phyloP scores from a whole-genome alignment of 805 yeast species.

The Saccharomyces kudriavzevii region DNA sequence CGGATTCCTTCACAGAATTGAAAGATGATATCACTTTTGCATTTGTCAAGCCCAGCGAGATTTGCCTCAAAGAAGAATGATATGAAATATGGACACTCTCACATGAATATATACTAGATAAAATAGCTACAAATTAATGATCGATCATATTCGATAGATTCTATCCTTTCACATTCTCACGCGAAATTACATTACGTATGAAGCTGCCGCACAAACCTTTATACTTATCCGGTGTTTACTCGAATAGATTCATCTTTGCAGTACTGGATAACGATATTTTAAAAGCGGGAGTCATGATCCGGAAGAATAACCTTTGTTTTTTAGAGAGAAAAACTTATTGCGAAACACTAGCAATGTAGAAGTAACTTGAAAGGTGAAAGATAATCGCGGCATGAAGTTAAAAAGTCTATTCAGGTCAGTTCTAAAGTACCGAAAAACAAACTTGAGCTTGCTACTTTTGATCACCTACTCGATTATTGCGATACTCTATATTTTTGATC shows the following conservation, averaged over 20 bases:
- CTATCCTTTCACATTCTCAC: not conserved
- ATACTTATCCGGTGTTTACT: not conserved
- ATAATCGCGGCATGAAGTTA: constrained; percentile 3
- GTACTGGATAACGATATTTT: not conserved
- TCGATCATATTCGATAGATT: not conserved
- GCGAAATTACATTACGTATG: not conserved
- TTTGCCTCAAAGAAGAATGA: not conserved
- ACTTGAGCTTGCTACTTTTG: constrained; percentile 49
- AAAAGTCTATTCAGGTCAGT: constrained; percentile 36
- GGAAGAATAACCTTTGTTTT: not conserved
- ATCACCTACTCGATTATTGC: constrained; percentile 40
- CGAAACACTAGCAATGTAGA: not conserved
- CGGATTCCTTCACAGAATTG: constrained; percentile 12
- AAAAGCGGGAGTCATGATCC: not conserved
- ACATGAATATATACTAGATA: not conserved
- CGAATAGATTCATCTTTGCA: not conserved
- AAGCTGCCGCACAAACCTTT: too few relatives aligned
- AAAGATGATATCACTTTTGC: constrained; percentile 19
- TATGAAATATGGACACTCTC: not conserved
- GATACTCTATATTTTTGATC: constrained; percentile 28
- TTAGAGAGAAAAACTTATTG: not conserved
- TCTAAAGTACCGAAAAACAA: constrained; percentile 67
- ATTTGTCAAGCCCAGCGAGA: constrained; percentile 20
- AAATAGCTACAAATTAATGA: not conserved
- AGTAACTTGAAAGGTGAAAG: not conserved